Evolutionary conservation across 345 rosid species (phyloP).

Genomic region (Draba incana): DNA sequence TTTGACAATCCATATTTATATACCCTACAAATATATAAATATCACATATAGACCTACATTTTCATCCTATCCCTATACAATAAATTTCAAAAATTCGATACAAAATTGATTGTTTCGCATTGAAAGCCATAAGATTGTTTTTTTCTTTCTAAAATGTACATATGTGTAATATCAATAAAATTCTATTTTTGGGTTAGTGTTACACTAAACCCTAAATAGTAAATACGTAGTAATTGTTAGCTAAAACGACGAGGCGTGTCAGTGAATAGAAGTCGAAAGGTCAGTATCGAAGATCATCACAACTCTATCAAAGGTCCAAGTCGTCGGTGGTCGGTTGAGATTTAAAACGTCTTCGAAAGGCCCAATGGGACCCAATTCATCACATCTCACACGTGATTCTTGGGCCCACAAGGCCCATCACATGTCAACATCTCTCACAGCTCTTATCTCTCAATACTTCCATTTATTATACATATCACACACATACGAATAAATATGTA

Average conservation of each 20-base stretch:
- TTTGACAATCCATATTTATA: slow-evolving; percentile 12
- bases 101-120: background rate
- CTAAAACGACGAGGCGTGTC: slow-evolving; percentile 29
- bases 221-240: slow-evolving; percentile 13
- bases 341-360: slow-evolving; percentile 31
- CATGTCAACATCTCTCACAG: slow-evolving; percentile 41
- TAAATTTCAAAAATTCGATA: slow-evolving; percentile 11
- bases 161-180: slow-evolving; percentile 12
- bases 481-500: slow-evolving; percentile 17
- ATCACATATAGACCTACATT: background rate
- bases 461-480: slow-evolving; percentile 23
- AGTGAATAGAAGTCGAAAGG: slow-evolving; percentile 26
- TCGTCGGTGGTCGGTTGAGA: slow-evolving; percentile 40
- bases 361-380: slow-evolving; percentile 39
- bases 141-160: background rate
- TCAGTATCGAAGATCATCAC: slow-evolving; percentile 33
- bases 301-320: slow-evolving; percentile 30
- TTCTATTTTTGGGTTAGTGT: slow-evolving; percentile 27
- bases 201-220: background rate
- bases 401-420: slow-evolving; percentile 42
- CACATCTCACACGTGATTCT: slow-evolving; percentile 39
- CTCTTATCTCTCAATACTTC: slow-evolving; percentile 33
- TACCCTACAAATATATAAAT: background rate
- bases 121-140: background rate
- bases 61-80: background rate